These are phyloP conservation scores for Penicillium diatomitis DNA, from an alignment of 495 filamentous ascomycete species.

Conservation along the genomic window DNA sequence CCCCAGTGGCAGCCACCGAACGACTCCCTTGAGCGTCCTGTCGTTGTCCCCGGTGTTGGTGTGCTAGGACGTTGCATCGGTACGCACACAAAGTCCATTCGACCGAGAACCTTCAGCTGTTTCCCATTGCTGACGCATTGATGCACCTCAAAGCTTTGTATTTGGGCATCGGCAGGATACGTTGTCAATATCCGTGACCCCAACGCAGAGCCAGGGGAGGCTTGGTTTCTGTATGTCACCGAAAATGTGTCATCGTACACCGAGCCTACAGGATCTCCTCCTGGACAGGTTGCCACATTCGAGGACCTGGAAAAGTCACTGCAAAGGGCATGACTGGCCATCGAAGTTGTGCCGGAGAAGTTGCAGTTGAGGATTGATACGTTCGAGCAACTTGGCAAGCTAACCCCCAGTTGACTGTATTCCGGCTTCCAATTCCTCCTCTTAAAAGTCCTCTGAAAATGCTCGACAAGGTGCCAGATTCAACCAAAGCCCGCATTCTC, in stretches of 20 bases:
- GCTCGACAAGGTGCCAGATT: slow-evolving; percentile 30
- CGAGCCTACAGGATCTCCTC: slow-evolving; percentile 18
- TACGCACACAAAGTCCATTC: not conserved
- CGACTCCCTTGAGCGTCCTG: slow-evolving; percentile 27
- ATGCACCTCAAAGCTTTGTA: slow-evolving; percentile 13
- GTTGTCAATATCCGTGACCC: slow-evolving; percentile 35
- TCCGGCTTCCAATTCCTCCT: slow-evolving; percentile 42
- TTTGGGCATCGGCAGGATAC: slow-evolving; percentile 35
- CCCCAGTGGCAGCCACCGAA: slow-evolving; percentile 22
- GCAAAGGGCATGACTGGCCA: slow-evolving; percentile 37
- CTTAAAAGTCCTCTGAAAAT: slow-evolving; percentile 38
- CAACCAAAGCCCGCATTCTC: slow-evolving; percentile 22
- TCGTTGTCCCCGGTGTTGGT: slow-evolving; percentile 37
- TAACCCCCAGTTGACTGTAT: slow-evolving; percentile 36
- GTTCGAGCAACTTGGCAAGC: slow-evolving; percentile 37
- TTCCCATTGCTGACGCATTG: not conserved
- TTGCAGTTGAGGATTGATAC: slow-evolving; percentile 40
- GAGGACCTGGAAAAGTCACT: slow-evolving; percentile 28
- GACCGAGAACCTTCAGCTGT: not conserved
- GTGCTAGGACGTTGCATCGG: slow-evolving; percentile 39
- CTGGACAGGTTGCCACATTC: slow-evolving; percentile 19
- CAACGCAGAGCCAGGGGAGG: slow-evolving; percentile 22
- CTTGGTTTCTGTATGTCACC: slow-evolving; percentile 27
- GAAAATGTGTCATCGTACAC: slow-evolving; percentile 26
- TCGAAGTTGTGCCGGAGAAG: slow-evolving; percentile 49